phyloP scores from a whole-genome alignment of 2,329 filamentous ascomycete species.

The Alternaria angustiovoidea region DNA sequence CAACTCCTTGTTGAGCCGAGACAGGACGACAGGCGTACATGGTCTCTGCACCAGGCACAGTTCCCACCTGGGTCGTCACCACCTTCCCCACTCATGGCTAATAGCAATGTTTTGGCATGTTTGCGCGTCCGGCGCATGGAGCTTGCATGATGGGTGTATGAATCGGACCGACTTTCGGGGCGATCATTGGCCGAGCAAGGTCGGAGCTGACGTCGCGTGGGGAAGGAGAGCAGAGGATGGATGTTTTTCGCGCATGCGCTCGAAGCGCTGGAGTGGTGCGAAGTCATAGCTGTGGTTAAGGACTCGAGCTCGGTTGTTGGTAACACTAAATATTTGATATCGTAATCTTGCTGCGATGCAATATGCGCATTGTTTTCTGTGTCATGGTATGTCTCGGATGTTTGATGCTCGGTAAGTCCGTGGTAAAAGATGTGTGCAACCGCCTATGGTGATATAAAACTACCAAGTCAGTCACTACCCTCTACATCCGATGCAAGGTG shows the following conservation, averaged over 20 bases:
- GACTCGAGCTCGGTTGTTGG: neutral
- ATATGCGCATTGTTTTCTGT: neutral
- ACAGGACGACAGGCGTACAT: neutral
- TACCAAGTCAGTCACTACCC: neutral
- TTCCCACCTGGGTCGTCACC: neutral
- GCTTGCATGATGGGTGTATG: constrained; percentile 2
- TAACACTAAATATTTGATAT: neutral
- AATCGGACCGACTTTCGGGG: neutral
- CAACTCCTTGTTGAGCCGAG: neutral
- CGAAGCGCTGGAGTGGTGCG: neutral
- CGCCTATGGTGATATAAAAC: neutral
- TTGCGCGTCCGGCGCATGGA: neutral
- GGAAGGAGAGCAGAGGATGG: neutral
- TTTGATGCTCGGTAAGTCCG: neutral
- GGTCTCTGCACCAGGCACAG: neutral
- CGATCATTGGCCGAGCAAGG: neutral
- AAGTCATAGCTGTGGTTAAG: neutral
- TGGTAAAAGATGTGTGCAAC: neutral
- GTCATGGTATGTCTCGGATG: neutral
- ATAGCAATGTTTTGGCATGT: neutral
- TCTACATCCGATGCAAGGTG: neutral
- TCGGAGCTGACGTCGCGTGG: neutral
- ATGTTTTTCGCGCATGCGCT: constrained; percentile 1
- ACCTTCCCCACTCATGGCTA: neutral
- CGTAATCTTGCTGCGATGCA: neutral